Evolutionary conservation across 805 yeast species (phyloP), one percentile per base, ranked within the genome.

Genomic region (Kazachstania africana): DNA sequence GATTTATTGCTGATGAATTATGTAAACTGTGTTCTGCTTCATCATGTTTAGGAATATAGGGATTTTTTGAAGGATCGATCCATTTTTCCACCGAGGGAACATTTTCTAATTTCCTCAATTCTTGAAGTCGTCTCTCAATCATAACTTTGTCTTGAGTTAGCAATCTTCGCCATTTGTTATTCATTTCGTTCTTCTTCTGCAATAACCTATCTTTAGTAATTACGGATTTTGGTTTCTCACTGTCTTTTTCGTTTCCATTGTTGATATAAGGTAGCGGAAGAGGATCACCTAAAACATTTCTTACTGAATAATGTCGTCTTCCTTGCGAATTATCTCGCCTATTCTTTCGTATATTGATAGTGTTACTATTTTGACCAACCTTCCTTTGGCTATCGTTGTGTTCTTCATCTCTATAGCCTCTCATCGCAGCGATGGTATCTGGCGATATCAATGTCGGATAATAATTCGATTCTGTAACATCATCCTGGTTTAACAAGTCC

Each of bases 231-330:
- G 22, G 22, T 8, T 19, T 8, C 6, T 6, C 10, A 19, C 22
- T 19, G 22, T 19, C 10, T 19, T 6, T 8, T 19, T 19, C 9
- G 6, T 6, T 19, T 10, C 10, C 22, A 10, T 10, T 19, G 2
- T 41, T 35, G 12, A 50, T 27, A 32, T 62, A 62, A 1, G 62
- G 63, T 23, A 62, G 38, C 2, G 66, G 66, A 14, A 61, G 28
- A 2, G 67, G 67, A 10, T 55, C 56, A 1, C 66, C 66, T 9
- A 62, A 41, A 10, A 33, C 28, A 14, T 36, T 37, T 21, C 43
- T 39, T 23, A 31, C 32, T 26, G 36, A 34, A 17, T 26, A 23
- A 8, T n/a, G 16, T 23, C 27, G 13, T 3, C 10, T 19, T 8
- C 10, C 10, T 19, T 19, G 22, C 22, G 22, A 19, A 8, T 6